These are phyloP conservation scores for Mallotus nudiflorus DNA, from an alignment of 345 rosid species.

Conservation along the genomic window DNA sequence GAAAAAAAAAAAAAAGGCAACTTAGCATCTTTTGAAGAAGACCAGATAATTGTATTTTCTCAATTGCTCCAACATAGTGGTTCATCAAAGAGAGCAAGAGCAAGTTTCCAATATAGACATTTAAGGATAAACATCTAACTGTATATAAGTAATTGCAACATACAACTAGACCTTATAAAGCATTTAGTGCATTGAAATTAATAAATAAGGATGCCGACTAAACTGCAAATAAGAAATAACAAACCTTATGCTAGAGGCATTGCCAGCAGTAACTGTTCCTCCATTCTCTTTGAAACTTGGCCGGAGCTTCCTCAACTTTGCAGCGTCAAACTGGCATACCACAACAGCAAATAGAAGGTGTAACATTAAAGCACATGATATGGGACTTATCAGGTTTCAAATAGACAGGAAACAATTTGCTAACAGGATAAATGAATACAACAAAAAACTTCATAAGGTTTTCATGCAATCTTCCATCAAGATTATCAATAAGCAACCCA, in stretches of 20 bases:
- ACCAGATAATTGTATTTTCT: background rate
- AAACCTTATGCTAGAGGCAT: constrained; percentile 98
- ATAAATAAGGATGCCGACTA: background rate
- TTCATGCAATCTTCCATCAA: background rate
- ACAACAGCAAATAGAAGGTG: constrained; percentile 12
- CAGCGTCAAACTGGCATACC: constrained; percentile 74
- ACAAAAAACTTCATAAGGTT: background rate
- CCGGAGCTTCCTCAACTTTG: constrained; percentile 85
- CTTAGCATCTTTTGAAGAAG: background rate
- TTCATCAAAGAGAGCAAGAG: too few relatives aligned
- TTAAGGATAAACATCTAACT: too few relatives aligned
- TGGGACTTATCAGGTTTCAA: background rate
- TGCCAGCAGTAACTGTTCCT: constrained; percentile 95
- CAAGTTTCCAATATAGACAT: too few relatives aligned
- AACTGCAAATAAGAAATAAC: constrained; percentile 4
- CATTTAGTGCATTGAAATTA: background rate
- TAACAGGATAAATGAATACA: background rate
- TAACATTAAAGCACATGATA: background rate
- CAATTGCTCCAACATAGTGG: too few relatives aligned
- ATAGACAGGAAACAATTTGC: background rate
- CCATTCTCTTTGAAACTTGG: constrained; percentile 94
- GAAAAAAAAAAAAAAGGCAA: background rate
- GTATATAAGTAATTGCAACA: background rate
- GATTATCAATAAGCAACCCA: constrained; percentile 6
- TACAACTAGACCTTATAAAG: background rate